A percentile compares a stretch with the other conserved stretches of the same genome.
These are phyloP conservation scores for Prunus persica DNA, from an alignment of 306 rosid genomes.

Conservation along the genomic window Prunus_persica_NCBIv2 NC_034009.1:43600501-43601000, in stretches of 20 bases:
- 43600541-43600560: slow-evolving; percentile 22
- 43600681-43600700: slow-evolving; percentile 17
- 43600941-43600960: too few relatives aligned
- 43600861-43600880: neutral
- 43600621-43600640: slow-evolving; percentile 17
- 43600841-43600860: neutral
- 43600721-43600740: slow-evolving; percentile 9
- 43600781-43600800: neutral
- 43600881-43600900: neutral
- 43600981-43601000: neutral
- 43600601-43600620: slow-evolving; percentile 13
- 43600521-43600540: slow-evolving; percentile 21
- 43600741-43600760: slow-evolving; percentile 25
- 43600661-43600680: slow-evolving; percentile 20
- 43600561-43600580: slow-evolving; percentile 23
- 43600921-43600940: neutral
- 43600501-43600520: slow-evolving; percentile 15
- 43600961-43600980: too few relatives aligned
- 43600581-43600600: slow-evolving; percentile 31
- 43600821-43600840: neutral
- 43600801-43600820: too few relatives aligned
- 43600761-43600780: slow-evolving; percentile 20
- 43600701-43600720: slow-evolving; percentile 16
- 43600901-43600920: slow-evolving; percentile 21
- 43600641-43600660: slow-evolving; percentile 31